Evolutionary conservation across 2,329 filamentous ascomycete species (phyloP).

Genomic region (Camillea tinctor): DNA sequence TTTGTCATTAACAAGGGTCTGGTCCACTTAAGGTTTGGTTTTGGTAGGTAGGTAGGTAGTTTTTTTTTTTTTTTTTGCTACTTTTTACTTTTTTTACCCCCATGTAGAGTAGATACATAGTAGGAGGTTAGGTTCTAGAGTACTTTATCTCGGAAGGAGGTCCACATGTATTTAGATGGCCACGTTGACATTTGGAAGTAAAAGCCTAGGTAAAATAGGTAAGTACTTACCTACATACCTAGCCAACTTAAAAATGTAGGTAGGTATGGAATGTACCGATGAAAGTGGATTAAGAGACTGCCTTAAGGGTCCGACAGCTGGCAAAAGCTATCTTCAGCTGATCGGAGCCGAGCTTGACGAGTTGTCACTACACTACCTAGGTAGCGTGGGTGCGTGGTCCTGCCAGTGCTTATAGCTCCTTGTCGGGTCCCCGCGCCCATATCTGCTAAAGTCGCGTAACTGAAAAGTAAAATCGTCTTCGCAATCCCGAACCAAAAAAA

Average conservation of each 20-base stretch:
- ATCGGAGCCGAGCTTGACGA: not conserved
- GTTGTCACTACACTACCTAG: not conserved
- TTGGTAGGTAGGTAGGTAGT: not conserved
- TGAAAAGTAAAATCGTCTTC: not conserved
- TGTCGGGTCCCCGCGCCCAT: not conserved
- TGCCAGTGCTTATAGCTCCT: not conserved
- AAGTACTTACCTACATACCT: too few species aligned
- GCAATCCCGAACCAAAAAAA: not conserved
- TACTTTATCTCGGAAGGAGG: too few species aligned
- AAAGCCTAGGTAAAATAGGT: too few species aligned
- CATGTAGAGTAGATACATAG: not conserved
- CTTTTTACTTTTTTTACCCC: too few species aligned
- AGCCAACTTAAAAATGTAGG: too few species aligned
- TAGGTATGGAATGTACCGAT: too few species aligned
- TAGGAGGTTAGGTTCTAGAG: too few species aligned
- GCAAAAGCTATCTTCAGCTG: not conserved
- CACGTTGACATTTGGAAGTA: too few species aligned
- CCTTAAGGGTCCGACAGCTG: not conserved
- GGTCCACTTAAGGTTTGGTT: not conserved
- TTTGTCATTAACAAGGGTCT: not conserved
- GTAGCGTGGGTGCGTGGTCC: not conserved
- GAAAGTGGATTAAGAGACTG: too few species aligned
- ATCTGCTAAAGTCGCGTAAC: not conserved
- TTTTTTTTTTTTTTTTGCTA: too few species aligned
- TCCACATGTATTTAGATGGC: too few species aligned